Conservation (phyloP, 306 rosid genomes). For the Cicer bijugum region DNA sequence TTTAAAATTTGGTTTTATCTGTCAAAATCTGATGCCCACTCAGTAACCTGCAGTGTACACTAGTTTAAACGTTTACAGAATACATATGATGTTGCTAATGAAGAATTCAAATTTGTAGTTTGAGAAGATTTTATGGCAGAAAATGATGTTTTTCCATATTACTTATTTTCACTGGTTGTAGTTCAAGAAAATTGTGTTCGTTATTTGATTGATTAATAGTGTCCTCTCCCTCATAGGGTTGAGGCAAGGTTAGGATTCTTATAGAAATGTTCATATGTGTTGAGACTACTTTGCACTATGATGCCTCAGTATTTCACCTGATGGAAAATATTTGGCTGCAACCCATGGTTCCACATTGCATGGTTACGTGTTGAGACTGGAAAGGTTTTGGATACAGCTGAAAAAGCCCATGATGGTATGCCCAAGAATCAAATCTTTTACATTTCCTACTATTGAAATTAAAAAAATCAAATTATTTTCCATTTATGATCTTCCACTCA, state of each 20-base stretch:
- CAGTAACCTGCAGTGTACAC: slow-evolving; percentile 12
- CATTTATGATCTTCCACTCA: slow-evolving; percentile 8
- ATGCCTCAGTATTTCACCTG: slow-evolving; percentile 82
- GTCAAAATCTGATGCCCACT: background rate
- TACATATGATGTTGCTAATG: slow-evolving; percentile 11
- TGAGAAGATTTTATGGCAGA: slow-evolving; percentile 26
- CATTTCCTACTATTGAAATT: slow-evolving; percentile 22
- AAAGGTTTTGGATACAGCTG: slow-evolving; percentile 89
- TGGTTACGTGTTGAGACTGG: slow-evolving; percentile 90
- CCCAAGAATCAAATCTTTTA: slow-evolving; percentile 24
- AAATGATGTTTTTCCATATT: slow-evolving; percentile 6
- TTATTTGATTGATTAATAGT: slow-evolving; percentile 31
- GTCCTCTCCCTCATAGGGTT: slow-evolving; percentile 3
- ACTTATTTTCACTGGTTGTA: slow-evolving; percentile 24
- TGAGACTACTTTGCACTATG: slow-evolving; percentile 60
- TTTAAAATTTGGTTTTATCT: slow-evolving; percentile 25
- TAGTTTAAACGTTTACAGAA: slow-evolving; percentile 6
- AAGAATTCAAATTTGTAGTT: slow-evolving; percentile 22
- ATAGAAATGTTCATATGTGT: slow-evolving; percentile 1
- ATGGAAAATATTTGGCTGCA: slow-evolving; percentile 77
- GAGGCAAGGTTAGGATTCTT: slow-evolving; percentile 22
- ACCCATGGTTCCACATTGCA: slow-evolving; percentile 90
- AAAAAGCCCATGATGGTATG: slow-evolving; percentile 92
- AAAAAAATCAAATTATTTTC: slow-evolving; percentile 7
- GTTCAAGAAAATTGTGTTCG: background rate